Base-by-base conservation (phyloP, 2,329 filamentous ascomycete genomes). In the Aspergillus arachidicola region DNA sequence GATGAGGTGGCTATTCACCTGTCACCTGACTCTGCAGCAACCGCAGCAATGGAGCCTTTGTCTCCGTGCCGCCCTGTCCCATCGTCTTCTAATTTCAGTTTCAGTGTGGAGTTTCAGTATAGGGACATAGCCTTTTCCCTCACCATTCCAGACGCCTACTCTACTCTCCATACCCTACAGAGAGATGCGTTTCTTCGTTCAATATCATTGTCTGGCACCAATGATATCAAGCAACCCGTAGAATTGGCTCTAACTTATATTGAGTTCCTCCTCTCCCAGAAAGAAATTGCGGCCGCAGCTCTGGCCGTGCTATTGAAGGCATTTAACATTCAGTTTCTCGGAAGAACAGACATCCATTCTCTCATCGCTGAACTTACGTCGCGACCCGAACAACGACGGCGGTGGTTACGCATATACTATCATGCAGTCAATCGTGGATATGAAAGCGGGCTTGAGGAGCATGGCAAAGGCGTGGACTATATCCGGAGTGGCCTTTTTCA, bases 361-460 rank as follows among this genome's bases (percentile, higher is more conserved):
- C 32, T 67, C 4, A 36, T 69, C 41, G 57, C 53, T 3, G 56
- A 55, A 9, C 16, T 58, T 12, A 50, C 59, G 1, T 14, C 34
- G 6, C 50, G 6, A 6, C 16, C 54, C 1, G 55, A 64, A 1
- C 14, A 64, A 50, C 59, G 61, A 30, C 63, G 62, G 26, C 50
- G 28, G 7, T 66, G 57, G 61, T 21, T 69, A 7, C 56, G 53
- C 3, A 55, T 67, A 10, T 69, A 69, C 36, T 68, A 68, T 58
- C 45, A 55, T 6, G 62, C 59, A 6, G n/a, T 48, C n/a, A 23
- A 34, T 21, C 30, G 10, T n/a, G 30, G 30, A 14, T 38, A 7
- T 14, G 23, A 50, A 46, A 10, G 38, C 6, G 23, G 34, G 10
- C 16, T 16, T 38, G 53, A 43, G 6, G 14, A 23, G 21, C 7